Evolutionary conservation across 1,284 basidiomycete genomes (phyloP), one percentile per base, ranked within the genome.

Genomic region (Cutaneotrichosporon dermatis): DNA sequence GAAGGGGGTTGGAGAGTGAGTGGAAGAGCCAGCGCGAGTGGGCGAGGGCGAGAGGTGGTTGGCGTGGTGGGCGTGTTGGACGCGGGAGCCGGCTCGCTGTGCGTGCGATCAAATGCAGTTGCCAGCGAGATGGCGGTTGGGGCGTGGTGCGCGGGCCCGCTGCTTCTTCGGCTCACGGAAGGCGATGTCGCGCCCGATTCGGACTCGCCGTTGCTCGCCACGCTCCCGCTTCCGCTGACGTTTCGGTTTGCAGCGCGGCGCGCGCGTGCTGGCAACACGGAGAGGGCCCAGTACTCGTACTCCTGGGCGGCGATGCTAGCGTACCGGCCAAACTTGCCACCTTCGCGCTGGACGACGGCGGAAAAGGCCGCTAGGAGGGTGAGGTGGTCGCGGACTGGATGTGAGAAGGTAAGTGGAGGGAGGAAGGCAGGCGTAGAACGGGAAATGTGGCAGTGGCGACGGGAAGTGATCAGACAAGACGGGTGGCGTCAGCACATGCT

Each of bases 351-450:
- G 2, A 54, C 40, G 40, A 65, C 53, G 13, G 35, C 34, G n/a
- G 51, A 46, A 37, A 70, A 63, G 3, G 66, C 66, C 9, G 45
- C 35, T 10, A 70, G 59, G 35, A 70, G 54, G 4, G 58, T 58
- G 4, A 70, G 54, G 56, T 69, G 68, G 59, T 68, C 66, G 51
- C 46, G 52, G 4, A 59, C 68, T 69, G 57, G 16, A 10, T 11
- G 54, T 55, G 9, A 60, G 54, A 7, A n/a, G 13, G 7, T 9
- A 7, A 7, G 16, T 33, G 34, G n/a, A n/a, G 15, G 12, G 12
- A 25, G 25, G 25, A 25, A 25, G 25, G 25, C 25, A 25, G 25
- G 25, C 25, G 25, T 25, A 25, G 25, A 25, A 25, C 25, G 25
- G 25, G 25, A 25, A 25, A 25, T 25, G 25, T 25, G 25, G 25